These are phyloP conservation scores for Puccinellia tenuiflora DNA, from an alignment of 176 grass and related monocot species.

Conservation along the genomic window DNA sequence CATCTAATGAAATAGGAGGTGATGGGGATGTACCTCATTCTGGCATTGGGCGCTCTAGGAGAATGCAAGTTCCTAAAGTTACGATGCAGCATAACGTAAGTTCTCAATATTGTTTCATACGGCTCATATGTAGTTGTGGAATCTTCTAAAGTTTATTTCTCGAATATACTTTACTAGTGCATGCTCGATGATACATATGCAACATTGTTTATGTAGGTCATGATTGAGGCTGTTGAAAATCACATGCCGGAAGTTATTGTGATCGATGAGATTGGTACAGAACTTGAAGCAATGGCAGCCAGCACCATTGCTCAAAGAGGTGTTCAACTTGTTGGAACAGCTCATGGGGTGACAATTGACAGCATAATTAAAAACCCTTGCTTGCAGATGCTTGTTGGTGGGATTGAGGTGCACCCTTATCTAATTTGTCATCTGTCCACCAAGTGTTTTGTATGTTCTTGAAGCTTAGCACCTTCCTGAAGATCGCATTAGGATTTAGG, in stretches of 20 bases:
- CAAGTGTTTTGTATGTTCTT: constrained; percentile 4
- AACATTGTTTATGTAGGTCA: constrained; percentile 47
- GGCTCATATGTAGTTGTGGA: background rate
- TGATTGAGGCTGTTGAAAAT: constrained; percentile 99
- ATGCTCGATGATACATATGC: background rate
- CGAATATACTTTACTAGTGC: background rate
- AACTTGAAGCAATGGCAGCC: constrained; percentile 92
- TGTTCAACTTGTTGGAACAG: constrained; percentile 94
- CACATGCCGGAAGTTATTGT: constrained; percentile 99
- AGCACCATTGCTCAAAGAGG: constrained; percentile 99
- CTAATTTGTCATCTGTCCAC: background rate
- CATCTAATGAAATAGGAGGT: constrained; percentile 97
- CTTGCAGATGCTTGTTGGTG: constrained; percentile 91
- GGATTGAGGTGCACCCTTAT: constrained; percentile 72
- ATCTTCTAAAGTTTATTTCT: background rate
- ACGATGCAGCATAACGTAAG: constrained; percentile 92
- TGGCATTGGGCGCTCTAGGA: constrained; percentile 85
- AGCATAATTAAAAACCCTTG: constrained; percentile 98
- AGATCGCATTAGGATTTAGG: constrained; percentile 9
- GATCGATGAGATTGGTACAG: constrained; percentile 97
- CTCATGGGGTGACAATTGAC: constrained; percentile 94
- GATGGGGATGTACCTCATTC: constrained; percentile 95
- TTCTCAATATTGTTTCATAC: constrained; percentile 17
- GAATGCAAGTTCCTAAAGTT: constrained; percentile 99
- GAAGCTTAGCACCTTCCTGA: background rate